Conservation (phyloP, 2,329 filamentous ascomycete species). For the Phialemoniopsis sp. region DNA sequence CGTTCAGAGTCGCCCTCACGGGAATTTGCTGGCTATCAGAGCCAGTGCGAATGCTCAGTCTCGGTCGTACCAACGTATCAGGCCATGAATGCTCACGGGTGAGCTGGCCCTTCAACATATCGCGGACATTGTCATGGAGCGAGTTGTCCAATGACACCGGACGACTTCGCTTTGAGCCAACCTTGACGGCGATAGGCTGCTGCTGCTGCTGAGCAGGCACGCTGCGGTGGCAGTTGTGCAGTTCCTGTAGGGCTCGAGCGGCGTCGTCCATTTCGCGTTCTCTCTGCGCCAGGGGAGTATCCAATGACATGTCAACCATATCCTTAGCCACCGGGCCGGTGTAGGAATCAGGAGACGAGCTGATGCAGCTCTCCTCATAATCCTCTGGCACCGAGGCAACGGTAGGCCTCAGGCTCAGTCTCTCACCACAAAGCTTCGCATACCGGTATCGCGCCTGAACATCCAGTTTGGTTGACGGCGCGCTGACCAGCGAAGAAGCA, state of each 20-base stretch:
- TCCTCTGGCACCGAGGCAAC: conserved; percentile 56
- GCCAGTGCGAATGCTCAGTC: conserved; percentile 22
- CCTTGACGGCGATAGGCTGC: conserved; percentile 27
- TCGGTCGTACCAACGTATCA: conserved; percentile 31
- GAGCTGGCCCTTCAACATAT: conserved; percentile 45
- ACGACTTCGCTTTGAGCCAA: conserved; percentile 55
- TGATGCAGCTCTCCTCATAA: conserved; percentile 44
- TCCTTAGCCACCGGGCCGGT: conserved; percentile 47
- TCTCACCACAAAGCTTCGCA: conserved; percentile 55
- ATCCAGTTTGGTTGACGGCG: conserved; percentile 53
- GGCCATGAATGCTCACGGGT: conserved; percentile 25
- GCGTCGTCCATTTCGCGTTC: conserved; percentile 50
- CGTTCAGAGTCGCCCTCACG: conserved; percentile 35
- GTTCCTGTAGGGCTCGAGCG: conserved; percentile 53
- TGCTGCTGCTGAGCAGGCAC: conserved; percentile 14
- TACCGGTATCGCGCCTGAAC: conserved; percentile 61
- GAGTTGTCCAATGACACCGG: conserved; percentile 52
- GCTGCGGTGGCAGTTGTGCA: conserved; percentile 49
- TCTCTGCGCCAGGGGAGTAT: conserved; percentile 40
- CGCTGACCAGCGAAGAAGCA: conserved; percentile 55
- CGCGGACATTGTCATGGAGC: conserved; percentile 65
- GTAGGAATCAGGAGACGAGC: conserved; percentile 55
- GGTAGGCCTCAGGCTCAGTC: conserved; percentile 44
- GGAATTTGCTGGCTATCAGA: conserved; percentile 25
- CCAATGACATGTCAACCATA: conserved; percentile 43